Percentiles rank a stretch among this genome's conserved stretches.
These are phyloP conservation scores for Lactarius indigo DNA, from an alignment of 768 basidiomycete species.

Conservation along the genomic window DNA sequence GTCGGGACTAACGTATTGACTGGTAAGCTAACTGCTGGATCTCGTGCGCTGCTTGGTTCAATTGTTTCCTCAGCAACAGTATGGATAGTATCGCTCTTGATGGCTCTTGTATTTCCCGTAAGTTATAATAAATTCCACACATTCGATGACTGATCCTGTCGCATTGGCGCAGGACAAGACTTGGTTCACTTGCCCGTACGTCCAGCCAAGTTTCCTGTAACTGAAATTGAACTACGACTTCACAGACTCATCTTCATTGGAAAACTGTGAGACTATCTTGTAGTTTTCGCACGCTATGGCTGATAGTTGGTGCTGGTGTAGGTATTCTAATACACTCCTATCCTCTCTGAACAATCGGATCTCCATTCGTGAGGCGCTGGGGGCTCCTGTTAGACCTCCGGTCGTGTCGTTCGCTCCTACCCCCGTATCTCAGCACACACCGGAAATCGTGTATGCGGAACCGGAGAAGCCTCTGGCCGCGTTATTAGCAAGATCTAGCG, in stretches of 20 bases:
- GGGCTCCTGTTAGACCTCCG: not conserved
- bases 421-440: not conserved
- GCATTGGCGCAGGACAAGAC: not conserved
- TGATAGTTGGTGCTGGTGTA: not conserved
- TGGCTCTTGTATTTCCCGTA: constrained; percentile 2
- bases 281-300: not conserved
- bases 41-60: not conserved
- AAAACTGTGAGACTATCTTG: constrained; percentile 3
- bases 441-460: not conserved
- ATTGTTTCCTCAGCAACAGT: not conserved
- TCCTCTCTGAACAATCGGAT: constrained; percentile 18
- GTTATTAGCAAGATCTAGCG: too few species aligned
- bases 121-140: not conserved
- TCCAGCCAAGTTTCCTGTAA: not conserved
- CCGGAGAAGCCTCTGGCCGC: too few species aligned
- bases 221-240: not conserved
- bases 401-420: not conserved
- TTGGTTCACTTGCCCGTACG: constrained; percentile 15
- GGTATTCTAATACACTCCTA: constrained; percentile 14
- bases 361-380: not conserved
- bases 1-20: constrained; percentile 14
- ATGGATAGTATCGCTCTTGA: not conserved
- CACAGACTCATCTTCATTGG: constrained; percentile 4
- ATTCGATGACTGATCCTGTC: not conserved
- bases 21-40: not conserved